phyloP scores from a whole-genome alignment of 306 rosid species.

The Medicago ruthenica region DNA sequence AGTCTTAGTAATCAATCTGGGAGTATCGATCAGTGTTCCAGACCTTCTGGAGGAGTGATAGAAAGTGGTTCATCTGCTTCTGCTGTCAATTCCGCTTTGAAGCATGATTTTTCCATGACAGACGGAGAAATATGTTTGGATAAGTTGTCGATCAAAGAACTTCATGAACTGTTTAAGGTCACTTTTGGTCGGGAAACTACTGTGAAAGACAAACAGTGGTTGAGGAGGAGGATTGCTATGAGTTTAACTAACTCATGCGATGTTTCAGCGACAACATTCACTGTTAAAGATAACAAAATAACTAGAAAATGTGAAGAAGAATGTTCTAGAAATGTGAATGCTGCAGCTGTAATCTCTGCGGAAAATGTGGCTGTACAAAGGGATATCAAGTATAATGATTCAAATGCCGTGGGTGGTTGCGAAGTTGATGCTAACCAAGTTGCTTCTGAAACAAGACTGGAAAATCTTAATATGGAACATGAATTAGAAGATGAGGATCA shows the following conservation, averaged over 20 bases:
- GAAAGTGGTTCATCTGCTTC: constrained; percentile 77
- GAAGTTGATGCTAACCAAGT: constrained; percentile 56
- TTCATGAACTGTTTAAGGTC: constrained; percentile 83
- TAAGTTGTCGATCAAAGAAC: constrained; percentile 86
- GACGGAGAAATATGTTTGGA: constrained; percentile 85
- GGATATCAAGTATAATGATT: constrained; percentile 49
- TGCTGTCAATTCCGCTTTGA: constrained; percentile 53
- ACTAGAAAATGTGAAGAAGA: constrained; percentile 57
- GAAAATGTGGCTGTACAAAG: constrained; percentile 46
- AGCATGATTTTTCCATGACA: constrained; percentile 60
- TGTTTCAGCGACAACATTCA: constrained; percentile 75
- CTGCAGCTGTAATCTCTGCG: constrained; percentile 37
- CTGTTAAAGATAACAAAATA: constrained; percentile 65
- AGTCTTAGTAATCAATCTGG: constrained; percentile 57
- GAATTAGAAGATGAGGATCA: constrained; percentile 60
- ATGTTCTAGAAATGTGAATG: constrained; percentile 51
- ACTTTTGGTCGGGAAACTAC: constrained; percentile 95
- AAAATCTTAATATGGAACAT: constrained; percentile 53
- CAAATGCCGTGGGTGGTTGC: constrained; percentile 49
- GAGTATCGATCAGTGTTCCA: constrained; percentile 58
- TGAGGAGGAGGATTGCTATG: constrained; percentile 93
- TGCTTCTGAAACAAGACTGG: constrained; percentile 52
- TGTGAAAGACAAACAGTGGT: constrained; percentile 92
- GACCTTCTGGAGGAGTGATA: constrained; percentile 61
- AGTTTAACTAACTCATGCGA: constrained; percentile 89